Evolutionary conservation across 2,329 filamentous ascomycete species (phyloP).

Genomic region (Ophiocordyceps camponoti-saundersi): DNA sequence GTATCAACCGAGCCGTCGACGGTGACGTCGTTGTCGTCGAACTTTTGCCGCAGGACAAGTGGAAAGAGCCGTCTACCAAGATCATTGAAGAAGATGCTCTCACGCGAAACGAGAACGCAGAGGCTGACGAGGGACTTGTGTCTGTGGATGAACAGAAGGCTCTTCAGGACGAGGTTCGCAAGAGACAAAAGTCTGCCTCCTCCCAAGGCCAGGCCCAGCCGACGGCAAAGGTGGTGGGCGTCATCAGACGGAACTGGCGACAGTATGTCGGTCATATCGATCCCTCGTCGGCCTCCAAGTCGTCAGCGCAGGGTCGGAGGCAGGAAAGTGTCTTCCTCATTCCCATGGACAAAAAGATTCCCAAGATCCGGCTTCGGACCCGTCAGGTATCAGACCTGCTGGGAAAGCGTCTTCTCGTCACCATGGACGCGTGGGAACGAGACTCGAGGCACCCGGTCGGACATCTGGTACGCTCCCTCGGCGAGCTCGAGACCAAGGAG

Average conservation of each 20-base stretch:
- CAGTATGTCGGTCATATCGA: slow-evolving; percentile 97
- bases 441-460: slow-evolving; percentile 85
- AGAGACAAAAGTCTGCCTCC: slow-evolving; percentile 59
- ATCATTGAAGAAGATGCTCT: slow-evolving; percentile 88
- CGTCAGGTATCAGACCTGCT: slow-evolving; percentile 77
- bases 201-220: slow-evolving; percentile 70
- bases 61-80: slow-evolving; percentile 90
- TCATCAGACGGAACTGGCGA: slow-evolving; percentile 92
- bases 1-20: slow-evolving; percentile 86
- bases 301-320: slow-evolving; percentile 58
- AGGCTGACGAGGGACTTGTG: slow-evolving; percentile 67
- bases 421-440: slow-evolving; percentile 88
- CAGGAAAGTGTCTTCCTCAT: slow-evolving; percentile 90
- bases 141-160: slow-evolving; percentile 74
- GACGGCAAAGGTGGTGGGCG: slow-evolving; percentile 78
- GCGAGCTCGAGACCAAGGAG: slow-evolving; percentile 90
- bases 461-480: slow-evolving; percentile 84
- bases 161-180: slow-evolving; percentile 80
- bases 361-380: slow-evolving; percentile 86
- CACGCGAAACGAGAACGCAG: slow-evolving; percentile 86
- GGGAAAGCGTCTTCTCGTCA: slow-evolving; percentile 81
- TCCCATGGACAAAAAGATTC: slow-evolving; percentile 95
- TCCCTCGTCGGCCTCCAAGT: slow-evolving; percentile 60
- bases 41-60: slow-evolving; percentile 82
- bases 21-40: slow-evolving; percentile 90